Evolutionary conservation across 257 asterid genomes (phyloP), one percentile per base, ranked within the genome.

Genomic region (Knoxia roxburghii): DNA sequence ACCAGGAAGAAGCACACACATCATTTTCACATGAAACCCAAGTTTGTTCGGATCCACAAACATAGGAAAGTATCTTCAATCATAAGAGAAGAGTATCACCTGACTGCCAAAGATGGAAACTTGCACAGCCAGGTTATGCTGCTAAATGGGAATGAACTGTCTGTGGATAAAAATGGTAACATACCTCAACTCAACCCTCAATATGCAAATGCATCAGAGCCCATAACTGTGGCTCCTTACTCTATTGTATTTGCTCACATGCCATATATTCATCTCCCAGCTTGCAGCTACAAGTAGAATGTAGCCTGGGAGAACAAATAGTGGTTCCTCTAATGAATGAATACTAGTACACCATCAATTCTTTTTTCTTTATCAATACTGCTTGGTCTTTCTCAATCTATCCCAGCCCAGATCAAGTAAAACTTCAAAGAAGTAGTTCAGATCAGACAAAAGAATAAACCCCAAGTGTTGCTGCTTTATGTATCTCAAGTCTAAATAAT

Each of bases 181-280:
- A 87, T 89, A 64, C 97, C 97, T 26, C 64, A 60, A 2, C 58
- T 89, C 49, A 68, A 77, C n/a, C 93, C 97, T 35, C 58, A 76
- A 35, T 24, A 43, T 50, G 83, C 76, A 50, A 79, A 81, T 64
- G 76, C 89, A n/a, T 76, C 83, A 8, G 87, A 83, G 77, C 85
- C 84, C 5, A 70, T 89, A 74, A 74, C 14, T 1, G 75, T 89
- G 10, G 86, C 75, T 64, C 93, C 98, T 63, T 79, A 68, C 78
- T 92, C 98, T 55, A 83, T 91, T 71, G 95, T 86, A 48, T 92
- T 89, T 76, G 87, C 86, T 76, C 89, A 82, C 68, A 73, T 87
- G 75, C 91, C 96, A 41, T 59, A 54, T 70, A 77, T 82, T 62
- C 69, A 41, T 80, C 65, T 80, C 40, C 86, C 86, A 3, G 96